Evolutionary conservation across 495 filamentous ascomycete genomes (phyloP), one percentile per base, ranked within the genome.

Genomic region (Tuber calosporum): DNA sequence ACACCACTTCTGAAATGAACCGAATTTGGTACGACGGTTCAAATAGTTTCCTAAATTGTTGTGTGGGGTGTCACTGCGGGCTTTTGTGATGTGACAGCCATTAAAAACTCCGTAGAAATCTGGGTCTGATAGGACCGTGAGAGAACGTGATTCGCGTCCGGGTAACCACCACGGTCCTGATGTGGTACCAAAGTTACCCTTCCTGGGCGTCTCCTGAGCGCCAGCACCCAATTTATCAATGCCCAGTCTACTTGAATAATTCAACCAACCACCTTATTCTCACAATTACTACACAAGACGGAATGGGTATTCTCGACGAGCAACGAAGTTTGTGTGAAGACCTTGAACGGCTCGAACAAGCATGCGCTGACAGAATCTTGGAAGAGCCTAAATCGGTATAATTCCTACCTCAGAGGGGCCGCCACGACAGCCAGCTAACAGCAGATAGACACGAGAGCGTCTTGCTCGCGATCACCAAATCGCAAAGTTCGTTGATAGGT

Each of bases 311-410:
- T 74, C 84, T 97, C 70, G 95, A 99, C 85, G 93, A 97, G 73
- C 91, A 97, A 83, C 86, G 95, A 78, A 93, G 91, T 80, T 86
- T 97, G 74, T 94, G 96, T 75, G 95, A 99, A 87, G 94, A 98
- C 82, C 85, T 97, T 30, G 95, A 99, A 86, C 87, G 96, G 74
- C 85, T 98, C 68, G 95, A 98, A 84, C 92, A 95, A 83, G 95
- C 92, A 42, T 91, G 97, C 79, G 91, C 91, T 36, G 95, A 98
- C 82, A 90, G 94, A 74, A 88, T 93, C 69, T 85, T 90, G 66
- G 92, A 97, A 73, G 92, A 97, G 72, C 94, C 94, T 37, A 91
- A 90, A 84, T 90, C 93, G 81, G 94, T 96, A 85, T 42, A 69
- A 42, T 69, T 70, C 42, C 20, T 53, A n/a, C 7, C 58, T 69